Conservation (phyloP, 1,284 basidiomycete species). For the Phlebopus sp. region DNA sequence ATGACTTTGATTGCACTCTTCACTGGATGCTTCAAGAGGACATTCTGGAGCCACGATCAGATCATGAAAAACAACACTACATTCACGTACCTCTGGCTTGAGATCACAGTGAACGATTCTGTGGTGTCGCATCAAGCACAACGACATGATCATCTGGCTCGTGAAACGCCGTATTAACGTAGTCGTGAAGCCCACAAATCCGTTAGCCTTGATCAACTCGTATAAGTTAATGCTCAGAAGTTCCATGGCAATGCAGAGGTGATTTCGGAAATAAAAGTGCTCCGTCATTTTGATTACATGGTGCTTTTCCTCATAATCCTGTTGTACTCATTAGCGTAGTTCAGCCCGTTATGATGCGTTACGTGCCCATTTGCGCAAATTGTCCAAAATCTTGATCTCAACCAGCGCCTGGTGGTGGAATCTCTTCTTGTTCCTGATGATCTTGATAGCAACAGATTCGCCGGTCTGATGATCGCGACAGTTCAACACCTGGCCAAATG, state of each 20-base stretch:
- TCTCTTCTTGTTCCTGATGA: conserved; percentile 98
- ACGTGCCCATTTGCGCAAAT: conserved; percentile 91
- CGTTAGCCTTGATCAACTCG: conserved; percentile 99
- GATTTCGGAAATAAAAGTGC: conserved; percentile 96
- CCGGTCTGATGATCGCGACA: conserved; percentile 98
- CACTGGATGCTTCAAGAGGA: conserved; percentile 89
- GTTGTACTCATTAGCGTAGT: conserved; percentile 11
- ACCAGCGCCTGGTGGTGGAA: conserved; percentile 99
- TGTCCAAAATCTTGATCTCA: conserved; percentile 98
- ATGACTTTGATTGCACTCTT: conserved; percentile 98
- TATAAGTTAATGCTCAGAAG: conserved; percentile 98
- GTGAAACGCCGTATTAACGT: conserved; percentile 94
- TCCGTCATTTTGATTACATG: conserved; percentile 99
- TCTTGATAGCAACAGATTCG: conserved; percentile 96
- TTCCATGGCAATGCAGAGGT: conserved; percentile 98
- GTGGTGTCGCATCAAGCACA: conserved; percentile 93
- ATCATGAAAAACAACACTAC: conserved; percentile 3
- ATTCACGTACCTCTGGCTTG: conserved; percentile 83
- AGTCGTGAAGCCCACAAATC: conserved; percentile 96
- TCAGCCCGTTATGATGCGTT: conserved; percentile 12
- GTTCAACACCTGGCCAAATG: conserved; percentile 96
- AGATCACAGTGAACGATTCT: conserved; percentile 99
- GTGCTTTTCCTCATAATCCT: conserved; percentile 96
- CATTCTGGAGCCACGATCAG: conserved; percentile 62
- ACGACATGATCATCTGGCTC: conserved; percentile 89